Base-by-base conservation (phyloP, 306 rosid genomes). In the Cicer arietinum region DNA sequence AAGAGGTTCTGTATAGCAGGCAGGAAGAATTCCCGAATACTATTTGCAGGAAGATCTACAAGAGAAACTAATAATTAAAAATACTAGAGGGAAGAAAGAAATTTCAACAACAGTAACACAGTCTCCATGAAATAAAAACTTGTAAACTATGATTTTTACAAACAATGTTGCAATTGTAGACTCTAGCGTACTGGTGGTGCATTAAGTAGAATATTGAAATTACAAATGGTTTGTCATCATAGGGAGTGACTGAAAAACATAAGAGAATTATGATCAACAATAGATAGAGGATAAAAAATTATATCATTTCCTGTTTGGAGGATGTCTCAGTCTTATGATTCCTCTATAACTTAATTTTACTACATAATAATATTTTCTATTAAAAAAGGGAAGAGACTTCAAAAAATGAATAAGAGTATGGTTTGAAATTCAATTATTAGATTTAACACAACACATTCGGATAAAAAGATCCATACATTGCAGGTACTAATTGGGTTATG, bases 1-100 rank as follows among this genome's bases (percentile, higher is more conserved):
- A 90, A 61, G 57, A 94, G 86, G 80, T 92, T 94, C 85, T 94
- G 96, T 61, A 94, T 86, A 16, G 93, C 82, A 44, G 99, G 99
- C 75, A 92, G 81, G 77, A 92, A 91, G 80, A 78, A 88, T 51
- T 94, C 96, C 22, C 95, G 88, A 41, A 94, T 77, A 66, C 93
- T 88, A 60, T 78, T 84, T 50, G 89, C 83, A 9, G 99, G 89
- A 77, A 90, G 79, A 85, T 94, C 98, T 92, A 84, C 40, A 88
- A 74, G 71, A 63, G 56, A 73, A n/a, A 78, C 18, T 57, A 13
- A 44, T 79, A 22, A 75, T 73, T 75, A 54, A 12, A 71, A 65
- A 64, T 62, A 54, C 56, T 67, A n/a, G 51, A 72, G 13, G 8
- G 37, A 51, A 54, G 39, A 39, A 50, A 65, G 7, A 72, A 41